Evolutionary conservation across 2,329 filamentous ascomycete species (phyloP).

Genomic region (Penicillium nordicum): DNA sequence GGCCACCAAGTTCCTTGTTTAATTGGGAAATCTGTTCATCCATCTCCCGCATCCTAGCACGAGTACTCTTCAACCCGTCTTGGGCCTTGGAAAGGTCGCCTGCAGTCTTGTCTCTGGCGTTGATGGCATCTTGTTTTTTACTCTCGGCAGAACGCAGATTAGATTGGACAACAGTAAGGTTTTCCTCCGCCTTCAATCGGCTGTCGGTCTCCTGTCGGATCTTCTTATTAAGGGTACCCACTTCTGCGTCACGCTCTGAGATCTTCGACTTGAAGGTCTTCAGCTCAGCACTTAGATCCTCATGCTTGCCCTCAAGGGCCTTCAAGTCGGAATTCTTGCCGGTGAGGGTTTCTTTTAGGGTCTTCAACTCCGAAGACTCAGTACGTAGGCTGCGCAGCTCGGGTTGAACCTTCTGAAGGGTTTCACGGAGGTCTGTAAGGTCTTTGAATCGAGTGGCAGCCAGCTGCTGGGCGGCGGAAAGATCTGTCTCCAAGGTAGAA

Average conservation of each 20-base stretch:
- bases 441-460: constrained; percentile 87
- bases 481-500: constrained; percentile 70
- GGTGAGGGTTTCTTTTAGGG: constrained; percentile 69
- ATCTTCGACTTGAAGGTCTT: constrained; percentile 65
- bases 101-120: constrained; percentile 66
- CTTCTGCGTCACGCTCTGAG: constrained; percentile 71
- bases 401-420: constrained; percentile 79
- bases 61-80: constrained; percentile 61
- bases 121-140: constrained; percentile 73
- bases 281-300: constrained; percentile 74
- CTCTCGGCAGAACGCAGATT: constrained; percentile 74
- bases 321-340: constrained; percentile 63
- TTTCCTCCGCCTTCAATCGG: constrained; percentile 73
- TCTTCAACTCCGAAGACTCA: constrained; percentile 72
- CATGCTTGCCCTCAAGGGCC: constrained; percentile 76
- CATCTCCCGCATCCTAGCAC: constrained; percentile 63
- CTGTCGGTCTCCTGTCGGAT: constrained; percentile 69
- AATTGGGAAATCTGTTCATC: constrained; percentile 71
- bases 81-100: constrained; percentile 69
- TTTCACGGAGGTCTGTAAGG: constrained; percentile 71
- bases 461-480: constrained; percentile 80
- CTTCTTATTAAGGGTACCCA: constrained; percentile 74
- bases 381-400: constrained; percentile 76
- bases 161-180: constrained; percentile 67
- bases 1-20: constrained; percentile 61